A percentile compares a stretch with the other conserved stretches of the same genome.
These are phyloP conservation scores for Serendipita sp. DNA, from an alignment of 768 basidiomycete genomes.

Conservation along the genomic window DNA sequence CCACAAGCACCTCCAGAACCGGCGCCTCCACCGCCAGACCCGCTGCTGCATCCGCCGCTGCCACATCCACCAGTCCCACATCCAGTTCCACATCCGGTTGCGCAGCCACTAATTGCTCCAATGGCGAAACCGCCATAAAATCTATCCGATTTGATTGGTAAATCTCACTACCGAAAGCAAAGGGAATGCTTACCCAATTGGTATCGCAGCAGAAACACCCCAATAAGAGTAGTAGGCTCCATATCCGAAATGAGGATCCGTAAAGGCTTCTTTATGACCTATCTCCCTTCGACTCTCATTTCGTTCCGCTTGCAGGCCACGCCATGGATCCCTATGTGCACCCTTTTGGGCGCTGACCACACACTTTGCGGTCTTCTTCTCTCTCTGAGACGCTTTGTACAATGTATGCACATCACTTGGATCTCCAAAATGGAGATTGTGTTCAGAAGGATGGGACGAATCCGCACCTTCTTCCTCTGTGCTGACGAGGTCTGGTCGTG, in stretches of 20 bases:
- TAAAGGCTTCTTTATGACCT: neutral
- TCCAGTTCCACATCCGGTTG: too few relatives aligned
- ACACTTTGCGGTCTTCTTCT: neutral
- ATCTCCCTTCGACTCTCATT: neutral
- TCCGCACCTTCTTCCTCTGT: slow-evolving; percentile 7
- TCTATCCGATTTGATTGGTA: too few relatives aligned
- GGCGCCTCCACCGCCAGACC: too few relatives aligned
- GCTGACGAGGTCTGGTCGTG: slow-evolving; percentile 6
- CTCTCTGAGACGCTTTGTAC: neutral
- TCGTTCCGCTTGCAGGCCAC: neutral
- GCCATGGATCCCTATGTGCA: neutral
- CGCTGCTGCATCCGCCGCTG: too few relatives aligned
- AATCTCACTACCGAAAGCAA: too few relatives aligned
- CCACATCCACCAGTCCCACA: too few relatives aligned
- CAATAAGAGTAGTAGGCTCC: neutral
- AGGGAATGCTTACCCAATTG: neutral
- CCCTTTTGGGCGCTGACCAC: neutral
- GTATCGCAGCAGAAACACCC: neutral
- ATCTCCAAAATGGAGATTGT: neutral
- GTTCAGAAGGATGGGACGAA: slow-evolving; percentile 10
- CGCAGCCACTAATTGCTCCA: too few relatives aligned
- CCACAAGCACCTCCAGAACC: too few relatives aligned
- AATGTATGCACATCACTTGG: neutral
- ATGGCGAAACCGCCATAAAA: too few relatives aligned
- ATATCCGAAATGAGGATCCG: neutral